Evolutionary conservation across 495 filamentous ascomycete species (phyloP), one percentile per base, ranked within the genome.

Genomic region (Neurospora discreta): DNA sequence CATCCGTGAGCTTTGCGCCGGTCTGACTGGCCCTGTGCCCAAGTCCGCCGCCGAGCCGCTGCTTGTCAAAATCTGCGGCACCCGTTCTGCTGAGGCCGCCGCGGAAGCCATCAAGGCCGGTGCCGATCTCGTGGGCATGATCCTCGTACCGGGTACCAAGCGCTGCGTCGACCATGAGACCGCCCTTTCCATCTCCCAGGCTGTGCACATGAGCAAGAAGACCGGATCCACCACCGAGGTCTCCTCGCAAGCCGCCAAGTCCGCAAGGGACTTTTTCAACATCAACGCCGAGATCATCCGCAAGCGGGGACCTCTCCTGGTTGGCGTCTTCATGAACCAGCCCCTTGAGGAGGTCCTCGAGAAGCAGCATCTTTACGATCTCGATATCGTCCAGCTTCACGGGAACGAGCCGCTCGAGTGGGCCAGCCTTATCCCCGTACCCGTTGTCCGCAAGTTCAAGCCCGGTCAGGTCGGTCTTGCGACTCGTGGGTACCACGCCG

Each of bases 21-120:
- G 90, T 15, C 73, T 76, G 36, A 73, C 79, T 44, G 69, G 81
- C 39, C 58, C 79, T 1, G 46, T 82, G 5, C 71, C 79, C 18
- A 72, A 73, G n/a, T 44, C 73, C 11, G 43, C 70, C 15, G 79
- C 80, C 18, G 74, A 81, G 42, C 75, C 81, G 71, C 82, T 88
- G 1, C 84, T 97, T 23, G 94, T 98, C 70, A 99, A 99, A 80
- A 97, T 98, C 42, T 99, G 95, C 77, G 95, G 95, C n/a, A 98
- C 94, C 5, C 88, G 95, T 39, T 91, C 88, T 72, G 85, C 91
- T 42, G 94, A 95, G 75, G 92, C 89, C 10, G 96, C 95, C 26
- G 82, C 87, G 43, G 88, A 87, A 52, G 94, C 95, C 39, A 90
- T 96, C 72, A 89, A 94, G 78, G 90, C 94, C 52, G 95, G 95